Evolutionary conservation across 2,329 filamentous ascomycete species (phyloP).

Genomic region (Corniculantispora saksenae): DNA sequence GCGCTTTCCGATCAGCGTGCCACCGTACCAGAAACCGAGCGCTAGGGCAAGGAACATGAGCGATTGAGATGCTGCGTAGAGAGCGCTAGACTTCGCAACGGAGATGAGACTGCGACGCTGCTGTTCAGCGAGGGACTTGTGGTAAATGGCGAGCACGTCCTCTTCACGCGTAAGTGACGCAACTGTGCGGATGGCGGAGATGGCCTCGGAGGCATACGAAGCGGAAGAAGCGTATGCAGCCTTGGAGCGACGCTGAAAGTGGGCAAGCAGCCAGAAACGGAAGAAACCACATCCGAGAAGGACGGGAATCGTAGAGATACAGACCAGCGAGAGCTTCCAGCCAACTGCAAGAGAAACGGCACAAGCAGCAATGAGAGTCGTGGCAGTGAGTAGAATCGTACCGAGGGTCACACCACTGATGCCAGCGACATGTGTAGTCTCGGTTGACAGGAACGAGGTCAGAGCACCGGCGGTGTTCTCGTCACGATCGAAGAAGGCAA

Average conservation of each 20-base stretch:
- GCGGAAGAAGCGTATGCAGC: too few species aligned
- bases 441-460: conserved; percentile 59
- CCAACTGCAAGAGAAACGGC: conserved; percentile 69
- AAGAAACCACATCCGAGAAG: conserved; percentile 50
- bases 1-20: conserved; percentile 53
- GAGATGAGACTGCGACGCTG: conserved; percentile 66
- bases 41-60: conserved; percentile 71
- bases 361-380: conserved; percentile 76
- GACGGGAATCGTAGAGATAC: conserved; percentile 58
- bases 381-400: conserved; percentile 77
- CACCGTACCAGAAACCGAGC: conserved; percentile 67
- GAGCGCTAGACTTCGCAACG: conserved; percentile 71
- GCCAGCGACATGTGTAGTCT: conserved; percentile 86
- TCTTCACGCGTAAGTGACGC: conserved; percentile 69
- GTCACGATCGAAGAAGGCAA: conserved; percentile 61
- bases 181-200: conserved; percentile 73
- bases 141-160: conserved; percentile 76
- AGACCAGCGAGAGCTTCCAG: conserved; percentile 78
- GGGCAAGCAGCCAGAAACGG: conserved; percentile 59
- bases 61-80: conserved; percentile 85
- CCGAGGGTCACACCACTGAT: conserved; percentile 86
- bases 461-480: conserved; percentile 62
- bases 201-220: conserved; percentile 69
- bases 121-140: conserved; percentile 64
- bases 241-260: conserved; percentile 44